A percentile compares a stretch with the other conserved stretches of the same genome.
Evolutionary conservation across 352 stramenopile genomes (phyloP).

Genomic region (Globisporangium spinosum): DNA sequence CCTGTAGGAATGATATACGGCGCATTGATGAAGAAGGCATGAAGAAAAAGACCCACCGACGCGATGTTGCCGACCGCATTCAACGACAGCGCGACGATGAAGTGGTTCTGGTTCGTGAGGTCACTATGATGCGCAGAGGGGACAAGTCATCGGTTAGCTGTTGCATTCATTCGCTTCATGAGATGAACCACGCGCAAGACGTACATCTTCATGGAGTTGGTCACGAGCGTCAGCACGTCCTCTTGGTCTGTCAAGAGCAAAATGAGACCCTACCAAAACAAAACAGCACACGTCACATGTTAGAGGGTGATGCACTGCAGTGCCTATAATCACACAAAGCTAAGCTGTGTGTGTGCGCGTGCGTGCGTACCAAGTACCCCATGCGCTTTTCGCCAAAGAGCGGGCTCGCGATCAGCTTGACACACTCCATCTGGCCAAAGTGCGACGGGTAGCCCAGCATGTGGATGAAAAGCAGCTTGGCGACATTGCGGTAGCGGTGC

Average conservation of each 20-base stretch:
- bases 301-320: background rate
- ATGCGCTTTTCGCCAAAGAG: conserved; percentile 99
- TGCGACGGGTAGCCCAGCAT: conserved; percentile 99
- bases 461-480: conserved; percentile 99
- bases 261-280: conserved; percentile 83
- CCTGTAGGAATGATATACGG: background rate
- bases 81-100: conserved; percentile 95
- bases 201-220: conserved; percentile 98
- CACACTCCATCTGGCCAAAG: conserved; percentile 99
- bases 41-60: conserved; percentile 56
- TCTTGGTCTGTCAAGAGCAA: conserved; percentile 97
- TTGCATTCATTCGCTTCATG: background rate
- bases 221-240: conserved; percentile 99
- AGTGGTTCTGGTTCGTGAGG: conserved; percentile 92
- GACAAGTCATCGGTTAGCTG: no score
- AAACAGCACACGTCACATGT: background rate
- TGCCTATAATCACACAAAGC: background rate
- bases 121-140: conserved; percentile 48
- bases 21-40: background rate
- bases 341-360: background rate
- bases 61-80: conserved; percentile 98
- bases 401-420: conserved; percentile 98
- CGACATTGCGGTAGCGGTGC: conserved; percentile 98
- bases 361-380: conserved; percentile 90
- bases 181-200: conserved; percentile 10